Conservation (phyloP, 495 filamentous ascomycete genomes). For the Penicillium argentinense region DNA sequence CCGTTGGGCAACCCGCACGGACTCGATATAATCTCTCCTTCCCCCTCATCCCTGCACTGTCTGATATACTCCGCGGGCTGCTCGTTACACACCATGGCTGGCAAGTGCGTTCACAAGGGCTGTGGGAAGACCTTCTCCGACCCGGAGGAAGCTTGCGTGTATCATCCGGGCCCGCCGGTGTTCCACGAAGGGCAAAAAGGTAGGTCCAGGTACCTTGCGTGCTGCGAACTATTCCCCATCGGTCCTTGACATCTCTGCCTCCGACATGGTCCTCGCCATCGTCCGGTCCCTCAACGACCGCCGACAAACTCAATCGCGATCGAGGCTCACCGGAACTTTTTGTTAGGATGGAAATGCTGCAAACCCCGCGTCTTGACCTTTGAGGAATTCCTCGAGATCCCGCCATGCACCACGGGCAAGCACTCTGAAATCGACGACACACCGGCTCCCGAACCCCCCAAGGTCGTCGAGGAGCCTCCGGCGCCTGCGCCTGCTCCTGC, state of each 20-base stretch:
- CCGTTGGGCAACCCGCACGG: conserved; percentile 21
- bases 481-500: conserved; percentile 24
- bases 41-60: not conserved
- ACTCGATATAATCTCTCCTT: not conserved
- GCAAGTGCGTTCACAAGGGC: conserved; percentile 94
- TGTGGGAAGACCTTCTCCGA: conserved; percentile 89
- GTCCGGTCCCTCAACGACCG: too few relatives aligned
- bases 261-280: too few relatives aligned
- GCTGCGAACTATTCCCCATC: conserved; percentile 20
- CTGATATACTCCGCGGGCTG: not conserved
- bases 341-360: conserved; percentile 99
- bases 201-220: conserved; percentile 49
- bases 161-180: conserved; percentile 90
- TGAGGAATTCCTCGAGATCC: conserved; percentile 94
- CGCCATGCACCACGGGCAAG: conserved; percentile 90
- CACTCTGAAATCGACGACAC: conserved; percentile 86
- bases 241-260: too few relatives aligned
- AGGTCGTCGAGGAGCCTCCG: conserved; percentile 35
- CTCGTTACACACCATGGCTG: conserved; percentile 58
- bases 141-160: conserved; percentile 79
- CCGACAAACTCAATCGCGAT: too few relatives aligned
- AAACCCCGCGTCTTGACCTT: conserved; percentile 97
- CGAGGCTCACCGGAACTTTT: too few relatives aligned
- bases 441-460: conserved; percentile 52
- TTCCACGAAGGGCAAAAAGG: conserved; percentile 99